Conservation (phyloP, 345 rosid species). For the Lepidium sativum region DNA sequence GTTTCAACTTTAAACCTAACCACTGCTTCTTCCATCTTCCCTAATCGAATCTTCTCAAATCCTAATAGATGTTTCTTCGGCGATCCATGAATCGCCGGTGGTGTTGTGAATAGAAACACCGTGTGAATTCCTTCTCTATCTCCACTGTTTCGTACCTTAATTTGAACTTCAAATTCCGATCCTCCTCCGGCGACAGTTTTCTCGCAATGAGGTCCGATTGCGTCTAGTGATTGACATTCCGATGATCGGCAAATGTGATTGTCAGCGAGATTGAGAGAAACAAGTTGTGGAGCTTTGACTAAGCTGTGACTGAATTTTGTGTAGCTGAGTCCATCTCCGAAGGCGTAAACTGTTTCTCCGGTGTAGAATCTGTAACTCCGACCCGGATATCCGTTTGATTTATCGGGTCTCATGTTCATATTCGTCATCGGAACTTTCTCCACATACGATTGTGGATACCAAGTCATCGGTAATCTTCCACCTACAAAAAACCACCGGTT, state of each 20-base stretch:
- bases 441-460: conserved; percentile 77
- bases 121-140: conserved; percentile 54
- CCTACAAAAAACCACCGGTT: conserved; percentile 36
- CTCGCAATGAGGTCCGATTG: conserved; percentile 40
- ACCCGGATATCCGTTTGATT: conserved; percentile 73
- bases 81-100: conserved; percentile 64
- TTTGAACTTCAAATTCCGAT: conserved; percentile 38
- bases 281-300: conserved; percentile 46
- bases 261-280: conserved; percentile 40
- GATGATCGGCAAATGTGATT: conserved; percentile 51
- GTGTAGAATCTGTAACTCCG: conserved; percentile 83
- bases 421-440: conserved; percentile 81
- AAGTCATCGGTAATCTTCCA: conserved; percentile 93
- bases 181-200: conserved; percentile 16
- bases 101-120: conserved; percentile 33
- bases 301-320: conserved; percentile 33
- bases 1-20: conserved; percentile 59
- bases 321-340: conserved; percentile 91
- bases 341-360: conserved; percentile 69
- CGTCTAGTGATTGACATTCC: conserved; percentile 55
- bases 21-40: conserved; percentile 29
- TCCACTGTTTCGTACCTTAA: conserved; percentile 52
- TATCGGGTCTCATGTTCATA: conserved; percentile 91
- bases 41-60: conserved; percentile 60
- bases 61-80: conserved; percentile 68